Conservation (phyloP, 2,329 filamentous ascomycete genomes). For the Pseudogymnoascus sp. region DNA sequence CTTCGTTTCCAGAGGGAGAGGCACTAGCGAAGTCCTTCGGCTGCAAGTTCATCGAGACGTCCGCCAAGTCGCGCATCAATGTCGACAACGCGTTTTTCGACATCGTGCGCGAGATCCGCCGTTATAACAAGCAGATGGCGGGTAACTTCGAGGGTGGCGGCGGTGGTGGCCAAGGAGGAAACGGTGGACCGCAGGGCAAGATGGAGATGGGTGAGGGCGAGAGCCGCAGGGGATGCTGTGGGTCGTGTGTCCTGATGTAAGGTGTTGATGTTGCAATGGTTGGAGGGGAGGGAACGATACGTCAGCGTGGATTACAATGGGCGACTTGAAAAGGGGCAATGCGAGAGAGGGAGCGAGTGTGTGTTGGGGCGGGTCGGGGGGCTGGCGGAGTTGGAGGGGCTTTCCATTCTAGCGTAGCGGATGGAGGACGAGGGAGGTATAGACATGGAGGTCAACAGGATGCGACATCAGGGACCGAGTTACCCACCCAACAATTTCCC, state of each 20-base stretch:
- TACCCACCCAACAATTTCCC: not conserved
- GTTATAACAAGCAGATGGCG: constrained; percentile 97
- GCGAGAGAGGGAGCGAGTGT: not conserved
- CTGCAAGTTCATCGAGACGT: constrained; percentile 99
- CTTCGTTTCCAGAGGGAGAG: constrained; percentile 65
- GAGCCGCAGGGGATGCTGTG: constrained; percentile 67
- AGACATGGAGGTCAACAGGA: constrained; percentile 3
- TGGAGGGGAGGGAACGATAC: not conserved
- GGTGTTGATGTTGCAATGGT: not conserved
- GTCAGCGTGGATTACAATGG: not conserved
- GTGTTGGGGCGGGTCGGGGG: not conserved
- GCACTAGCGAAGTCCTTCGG: constrained; percentile 77
- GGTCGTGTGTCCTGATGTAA: constrained; percentile 85
- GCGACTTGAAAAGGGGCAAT: not conserved
- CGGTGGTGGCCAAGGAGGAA: constrained; percentile 53
- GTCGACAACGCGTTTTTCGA: constrained; percentile 99
- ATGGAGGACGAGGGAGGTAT: not conserved
- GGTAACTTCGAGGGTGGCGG: constrained; percentile 66
- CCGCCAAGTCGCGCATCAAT: constrained; percentile 94
- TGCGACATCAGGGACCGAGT: not conserved
- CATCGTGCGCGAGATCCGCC: constrained; percentile 92
- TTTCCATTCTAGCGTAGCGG: not conserved
- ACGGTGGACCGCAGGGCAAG: constrained; percentile 58
- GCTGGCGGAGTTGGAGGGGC: constrained; percentile 1
- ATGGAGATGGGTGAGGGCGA: constrained; percentile 69